Percentiles rank a stretch among this genome's conserved stretches.
These are phyloP conservation scores for Forsythia viridissima DNA, from an alignment of 257 asterid genomes.

Conservation along the genomic window DNA sequence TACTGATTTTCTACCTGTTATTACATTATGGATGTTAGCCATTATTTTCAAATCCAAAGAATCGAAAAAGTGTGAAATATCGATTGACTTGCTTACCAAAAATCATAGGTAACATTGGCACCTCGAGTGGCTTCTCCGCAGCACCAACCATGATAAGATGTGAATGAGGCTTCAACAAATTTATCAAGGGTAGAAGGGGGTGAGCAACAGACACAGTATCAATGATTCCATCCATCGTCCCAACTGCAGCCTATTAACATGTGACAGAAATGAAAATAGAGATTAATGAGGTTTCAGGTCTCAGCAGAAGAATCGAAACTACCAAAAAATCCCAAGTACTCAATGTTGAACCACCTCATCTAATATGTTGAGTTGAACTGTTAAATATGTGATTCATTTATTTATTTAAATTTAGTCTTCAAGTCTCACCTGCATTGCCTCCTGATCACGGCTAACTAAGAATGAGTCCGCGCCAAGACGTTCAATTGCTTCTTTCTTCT, in stretches of 20 bases:
- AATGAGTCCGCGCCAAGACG: conserved; percentile 48
- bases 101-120: conserved; percentile 36
- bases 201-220: conserved; percentile 43
- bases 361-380: neutral
- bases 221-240: conserved; percentile 42
- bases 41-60: conserved; percentile 1
- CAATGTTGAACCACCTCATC: neutral
- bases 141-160: conserved; percentile 40
- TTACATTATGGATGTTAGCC: neutral
- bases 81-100: conserved; percentile 16
- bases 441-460: conserved; percentile 42
- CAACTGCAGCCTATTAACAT: conserved; percentile 30
- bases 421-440: conserved; percentile 36
- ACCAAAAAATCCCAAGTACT: too few species aligned
- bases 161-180: conserved; percentile 34
- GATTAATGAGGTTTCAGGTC: neutral
- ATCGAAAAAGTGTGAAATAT: too few species aligned
- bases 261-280: neutral
- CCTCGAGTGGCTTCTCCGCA: conserved; percentile 27
- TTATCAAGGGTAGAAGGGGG: conserved; percentile 29
- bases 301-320: neutral
- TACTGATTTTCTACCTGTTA: conserved; percentile 35
- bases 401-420: neutral
- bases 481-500: conserved; percentile 44
- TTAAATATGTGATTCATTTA: neutral